Conservation (phyloP, 805 yeast species). For the Candida namnaoensis region DNA sequence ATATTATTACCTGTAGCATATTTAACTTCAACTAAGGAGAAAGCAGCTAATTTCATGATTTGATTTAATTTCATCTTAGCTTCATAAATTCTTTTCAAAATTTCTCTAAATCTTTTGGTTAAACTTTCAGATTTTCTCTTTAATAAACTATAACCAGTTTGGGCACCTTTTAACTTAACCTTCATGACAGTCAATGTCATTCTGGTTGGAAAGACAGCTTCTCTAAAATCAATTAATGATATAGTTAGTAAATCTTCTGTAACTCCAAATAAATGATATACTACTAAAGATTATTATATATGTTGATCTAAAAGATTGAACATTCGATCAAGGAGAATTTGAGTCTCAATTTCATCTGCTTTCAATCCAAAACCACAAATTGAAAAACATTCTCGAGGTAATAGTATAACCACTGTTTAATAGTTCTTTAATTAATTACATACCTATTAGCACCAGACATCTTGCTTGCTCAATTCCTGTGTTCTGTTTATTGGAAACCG, state of each 20-base stretch:
- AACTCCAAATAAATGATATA: neutral
- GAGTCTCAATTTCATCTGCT: no score
- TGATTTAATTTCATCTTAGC: slow-evolving; percentile 96
- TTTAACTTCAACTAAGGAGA: slow-evolving; percentile 92
- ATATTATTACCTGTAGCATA: slow-evolving; percentile 97
- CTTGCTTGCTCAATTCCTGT: neutral
- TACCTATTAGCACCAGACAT: slow-evolving; percentile 17
- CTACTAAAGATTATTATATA: no score
- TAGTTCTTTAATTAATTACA: slow-evolving; percentile 1
- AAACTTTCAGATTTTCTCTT: slow-evolving; percentile 96
- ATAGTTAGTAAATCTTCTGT: neutral
- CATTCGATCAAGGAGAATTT: no score
- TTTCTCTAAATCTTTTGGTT: slow-evolving; percentile 93
- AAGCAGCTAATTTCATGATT: slow-evolving; percentile 97
- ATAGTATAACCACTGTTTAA: no score
- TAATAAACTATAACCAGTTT: slow-evolving; percentile 87
- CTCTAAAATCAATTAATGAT: slow-evolving; percentile 37
- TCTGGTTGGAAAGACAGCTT: slow-evolving; percentile 95
- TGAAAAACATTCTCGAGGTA: no score
- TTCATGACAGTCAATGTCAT: slow-evolving; percentile 96
- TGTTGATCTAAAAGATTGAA: neutral
- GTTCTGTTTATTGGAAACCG: no score
- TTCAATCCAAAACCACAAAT: no score
- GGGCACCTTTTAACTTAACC: slow-evolving; percentile 92
- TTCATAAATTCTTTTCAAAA: slow-evolving; percentile 88